These are phyloP conservation scores for Fusarium piperis DNA, from an alignment of 2,329 filamentous ascomycete species.

Conservation along the genomic window DNA sequence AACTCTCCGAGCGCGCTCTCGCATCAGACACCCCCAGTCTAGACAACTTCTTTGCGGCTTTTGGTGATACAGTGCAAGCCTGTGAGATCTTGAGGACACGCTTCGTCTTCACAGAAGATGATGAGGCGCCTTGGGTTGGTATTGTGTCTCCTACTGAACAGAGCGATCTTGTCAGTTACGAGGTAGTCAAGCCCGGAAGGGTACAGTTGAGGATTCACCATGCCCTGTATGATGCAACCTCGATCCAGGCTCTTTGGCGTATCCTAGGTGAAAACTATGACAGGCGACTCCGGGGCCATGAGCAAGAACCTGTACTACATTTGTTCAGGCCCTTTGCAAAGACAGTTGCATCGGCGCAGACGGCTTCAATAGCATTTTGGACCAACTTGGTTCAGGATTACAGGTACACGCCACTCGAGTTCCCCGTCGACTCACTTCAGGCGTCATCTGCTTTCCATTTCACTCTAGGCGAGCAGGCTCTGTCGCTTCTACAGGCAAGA, in stretches of 20 bases:
- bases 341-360: neutral
- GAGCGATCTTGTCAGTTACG: slow-evolving; percentile 9
- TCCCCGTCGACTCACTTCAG: neutral
- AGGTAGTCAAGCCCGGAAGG: neutral
- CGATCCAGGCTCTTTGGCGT: neutral
- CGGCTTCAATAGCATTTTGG: neutral
- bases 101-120: slow-evolving; percentile 17
- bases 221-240: slow-evolving; percentile 13
- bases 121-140: slow-evolving; percentile 16
- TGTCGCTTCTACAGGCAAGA: neutral
- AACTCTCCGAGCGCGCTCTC: neutral
- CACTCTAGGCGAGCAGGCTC: neutral
- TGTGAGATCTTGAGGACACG: slow-evolving; percentile 18
- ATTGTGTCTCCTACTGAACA: slow-evolving; percentile 18
- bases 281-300: neutral
- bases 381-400: neutral
- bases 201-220: slow-evolving; percentile 14
- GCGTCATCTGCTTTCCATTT: slow-evolving; percentile 18
- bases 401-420: neutral
- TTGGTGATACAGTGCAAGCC: slow-evolving; percentile 2
- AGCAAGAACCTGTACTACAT: neutral
- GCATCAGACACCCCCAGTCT: neutral
- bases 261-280: neutral
- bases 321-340: slow-evolving; percentile 16
- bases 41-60: slow-evolving; percentile 6